phyloP scores from a whole-genome alignment of 805 yeast genomes.

The Ogataea dorogensis region DNA sequence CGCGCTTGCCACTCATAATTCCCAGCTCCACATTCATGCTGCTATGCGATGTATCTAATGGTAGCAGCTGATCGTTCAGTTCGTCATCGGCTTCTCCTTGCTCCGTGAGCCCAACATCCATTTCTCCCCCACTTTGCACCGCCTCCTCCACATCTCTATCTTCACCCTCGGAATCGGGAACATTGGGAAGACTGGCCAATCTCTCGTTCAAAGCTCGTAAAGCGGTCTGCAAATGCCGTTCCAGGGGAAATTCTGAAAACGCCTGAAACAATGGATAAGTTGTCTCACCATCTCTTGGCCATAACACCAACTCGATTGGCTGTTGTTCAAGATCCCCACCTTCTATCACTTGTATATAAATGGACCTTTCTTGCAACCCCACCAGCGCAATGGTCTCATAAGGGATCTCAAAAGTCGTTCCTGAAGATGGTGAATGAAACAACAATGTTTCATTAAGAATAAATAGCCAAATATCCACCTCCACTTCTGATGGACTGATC shows the following conservation, averaged over 20 bases:
- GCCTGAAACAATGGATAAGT: constrained; percentile 25
- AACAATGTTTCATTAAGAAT: constrained; percentile 25
- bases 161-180: constrained; percentile 15
- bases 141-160: constrained; percentile 15
- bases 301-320: constrained; percentile 17
- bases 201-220: constrained; percentile 23
- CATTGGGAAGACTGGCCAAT: constrained; percentile 19
- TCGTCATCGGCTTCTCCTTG: constrained; percentile 32
- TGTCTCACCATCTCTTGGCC: constrained; percentile 10
- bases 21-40: constrained; percentile 32
- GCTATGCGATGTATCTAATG: constrained; percentile 18
- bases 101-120: constrained; percentile 23
- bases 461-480: constrained; percentile 24
- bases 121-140: background rate
- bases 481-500: background rate
- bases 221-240: constrained; percentile 21
- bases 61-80: constrained; percentile 19
- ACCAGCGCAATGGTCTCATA: constrained; percentile 22
- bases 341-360: constrained; percentile 13
- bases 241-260: constrained; percentile 16
- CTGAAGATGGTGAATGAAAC: constrained; percentile 16
- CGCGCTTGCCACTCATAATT: constrained; percentile 37
- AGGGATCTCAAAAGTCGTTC: constrained; percentile 20
- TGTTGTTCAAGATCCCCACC: constrained; percentile 5
- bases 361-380: constrained; percentile 18